Evolutionary conservation across 129 eudicot genomes (phyloP).

Genomic region (Rutidosis leptorrhynchoides): DNA sequence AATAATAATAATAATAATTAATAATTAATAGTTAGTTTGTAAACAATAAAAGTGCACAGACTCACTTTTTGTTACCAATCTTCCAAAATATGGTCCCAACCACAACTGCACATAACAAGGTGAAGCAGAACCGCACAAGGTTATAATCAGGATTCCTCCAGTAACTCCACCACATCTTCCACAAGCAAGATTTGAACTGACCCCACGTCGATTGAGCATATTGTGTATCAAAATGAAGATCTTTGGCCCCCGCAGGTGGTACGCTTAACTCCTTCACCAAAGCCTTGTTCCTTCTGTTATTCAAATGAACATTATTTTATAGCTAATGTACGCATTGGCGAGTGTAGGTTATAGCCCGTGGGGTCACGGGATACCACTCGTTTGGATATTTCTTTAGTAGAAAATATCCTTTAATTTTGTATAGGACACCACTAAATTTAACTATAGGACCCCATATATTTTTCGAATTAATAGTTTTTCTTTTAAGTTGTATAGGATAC

Average conservation of each 20-base stretch:
- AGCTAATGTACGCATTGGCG: too few species aligned
- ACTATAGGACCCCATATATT: too few species aligned
- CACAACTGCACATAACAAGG: slow-evolving; percentile 53
- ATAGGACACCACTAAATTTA: too few species aligned
- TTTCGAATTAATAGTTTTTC: too few species aligned
- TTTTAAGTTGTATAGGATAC: too few species aligned
- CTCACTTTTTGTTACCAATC: slow-evolving; percentile 57
- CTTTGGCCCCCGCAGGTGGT: slow-evolving; percentile 62
- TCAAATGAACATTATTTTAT: slow-evolving; percentile 1
- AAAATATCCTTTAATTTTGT: too few species aligned
- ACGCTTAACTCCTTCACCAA: slow-evolving; percentile 61
- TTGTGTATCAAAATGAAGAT: slow-evolving; percentile 53
- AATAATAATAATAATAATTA: too few species aligned
- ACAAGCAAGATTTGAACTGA: slow-evolving; percentile 62
- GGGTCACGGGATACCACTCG: too few species aligned
- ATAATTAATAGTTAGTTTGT: background rate
- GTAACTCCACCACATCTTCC: slow-evolving; percentile 85
- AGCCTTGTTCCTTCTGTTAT: slow-evolving; percentile 39
- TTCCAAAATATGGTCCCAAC: slow-evolving; percentile 76
- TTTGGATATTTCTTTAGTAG: too few species aligned
- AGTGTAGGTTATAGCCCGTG: too few species aligned
- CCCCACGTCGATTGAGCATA: slow-evolving; percentile 63
- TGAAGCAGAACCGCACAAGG: slow-evolving; percentile 62
- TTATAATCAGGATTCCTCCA: slow-evolving; percentile 92
- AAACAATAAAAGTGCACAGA: background rate